Evolutionary conservation across 2,329 filamentous ascomycete species (phyloP), one percentile per base, ranked within the genome.

Genomic region (Fusarium subtropicale): DNA sequence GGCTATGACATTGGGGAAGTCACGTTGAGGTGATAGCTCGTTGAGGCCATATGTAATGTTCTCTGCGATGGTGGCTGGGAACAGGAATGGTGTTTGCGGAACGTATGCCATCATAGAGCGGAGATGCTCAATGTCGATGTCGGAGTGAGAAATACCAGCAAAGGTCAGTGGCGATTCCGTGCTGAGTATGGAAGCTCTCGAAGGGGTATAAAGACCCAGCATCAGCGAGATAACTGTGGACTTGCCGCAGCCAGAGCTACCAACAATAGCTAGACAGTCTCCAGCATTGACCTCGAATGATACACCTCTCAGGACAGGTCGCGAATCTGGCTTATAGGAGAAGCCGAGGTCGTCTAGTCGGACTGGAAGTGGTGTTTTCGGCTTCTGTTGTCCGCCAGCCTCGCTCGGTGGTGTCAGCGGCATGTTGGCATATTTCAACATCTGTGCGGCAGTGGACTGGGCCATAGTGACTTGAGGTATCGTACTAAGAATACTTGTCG

Each of bases 181-280:
- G 12, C 56, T 54, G 39, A 61, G 22, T 9, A 56, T 24, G 2
- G 63, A 24, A 2, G 48, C 10, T 47, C 57, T 4, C 38, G 47
- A n/a, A 1, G 85, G 83, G 3, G 78, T 69, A 70, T 96, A 93
- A 0, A 97, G 83, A 1, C 91, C 88, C 6, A 97, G 81, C 0
- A 98, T 82, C 0, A 98, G 81, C 0, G 91, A 87, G 1, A 91
- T 86, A 36, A 97, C 84, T 0, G 95, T 97, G 16, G 91, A 94
- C 80, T 99, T 98, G 1, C 96, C 95, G n/a, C 91, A 92, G 0
- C 96, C 95, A 0, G 94, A 97, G 1, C 87, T 81, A 1, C 95
- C 94, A 3, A 97, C 93, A 22, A 98, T 88, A 4, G 92, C 93
- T 0, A 90, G 90, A 69, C 88, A 92, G 6, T 86, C 88, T 24